Conservation (phyloP, 495 filamentous ascomycete species). For the Penicillium macrosclerotiorum region DNA sequence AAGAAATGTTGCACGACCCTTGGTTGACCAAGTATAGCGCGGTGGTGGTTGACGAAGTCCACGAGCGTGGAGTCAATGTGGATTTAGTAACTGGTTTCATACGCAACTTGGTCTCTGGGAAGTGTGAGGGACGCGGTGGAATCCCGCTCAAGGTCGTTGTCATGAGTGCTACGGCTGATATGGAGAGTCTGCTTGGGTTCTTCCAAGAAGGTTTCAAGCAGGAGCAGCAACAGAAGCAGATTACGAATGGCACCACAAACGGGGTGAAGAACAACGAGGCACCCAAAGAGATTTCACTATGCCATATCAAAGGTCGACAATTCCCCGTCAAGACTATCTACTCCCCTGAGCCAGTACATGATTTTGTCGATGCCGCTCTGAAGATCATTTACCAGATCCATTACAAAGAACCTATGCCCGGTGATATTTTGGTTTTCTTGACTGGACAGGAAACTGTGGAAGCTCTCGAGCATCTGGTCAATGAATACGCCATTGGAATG, state of each 20-base stretch:
- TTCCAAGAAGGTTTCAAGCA: constrained; percentile 53
- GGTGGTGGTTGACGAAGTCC: constrained; percentile 92
- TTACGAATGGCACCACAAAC: constrained; percentile 4
- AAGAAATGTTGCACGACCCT: constrained; percentile 89
- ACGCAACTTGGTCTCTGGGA: constrained; percentile 64
- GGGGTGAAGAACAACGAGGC: constrained; percentile 7
- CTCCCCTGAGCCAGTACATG: constrained; percentile 70
- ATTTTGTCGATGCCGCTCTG: constrained; percentile 79
- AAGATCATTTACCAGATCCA: constrained; percentile 89
- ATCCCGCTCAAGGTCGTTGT: constrained; percentile 82
- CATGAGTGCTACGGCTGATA: constrained; percentile 96
- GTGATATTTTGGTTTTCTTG: constrained; percentile 91
- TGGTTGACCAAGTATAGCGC: constrained; percentile 80
- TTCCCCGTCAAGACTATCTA: constrained; percentile 81
- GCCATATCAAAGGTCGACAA: constrained; percentile 84
- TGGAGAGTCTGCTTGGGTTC: constrained; percentile 72
- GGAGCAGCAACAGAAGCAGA: constrained; percentile 12
- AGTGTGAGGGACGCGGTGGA: constrained; percentile 58
- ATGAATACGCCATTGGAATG: constrained; percentile 71
- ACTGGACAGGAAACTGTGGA: constrained; percentile 95
- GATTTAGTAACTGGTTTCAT: constrained; percentile 88
- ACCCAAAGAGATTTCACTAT: constrained; percentile 46
- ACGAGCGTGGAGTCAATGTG: constrained; percentile 95
- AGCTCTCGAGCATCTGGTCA: constrained; percentile 71
- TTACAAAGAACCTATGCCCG: constrained; percentile 80